A percentile compares a stretch with the other conserved stretches of the same genome.
Conservation (phyloP, 2,329 filamentous ascomycete genomes). For the Diplodia sapinea region DNA sequence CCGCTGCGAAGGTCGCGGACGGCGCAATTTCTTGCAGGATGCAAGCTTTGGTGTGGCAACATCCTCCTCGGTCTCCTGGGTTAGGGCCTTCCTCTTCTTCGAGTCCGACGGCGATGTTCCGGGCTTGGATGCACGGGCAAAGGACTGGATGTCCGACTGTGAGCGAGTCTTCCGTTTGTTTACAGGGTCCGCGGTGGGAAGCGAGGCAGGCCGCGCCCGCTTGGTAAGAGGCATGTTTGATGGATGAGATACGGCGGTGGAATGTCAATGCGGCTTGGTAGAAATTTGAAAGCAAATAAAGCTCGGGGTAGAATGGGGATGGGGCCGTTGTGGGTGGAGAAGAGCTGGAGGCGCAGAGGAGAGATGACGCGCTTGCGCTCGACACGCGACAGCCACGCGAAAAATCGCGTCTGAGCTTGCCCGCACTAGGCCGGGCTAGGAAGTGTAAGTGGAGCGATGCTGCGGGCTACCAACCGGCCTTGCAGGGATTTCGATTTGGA, state of each 20-base stretch:
- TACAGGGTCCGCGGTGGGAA: constrained; percentile 14
- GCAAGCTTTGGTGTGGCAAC: constrained; percentile 1
- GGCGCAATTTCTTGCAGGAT: constrained; percentile 30
- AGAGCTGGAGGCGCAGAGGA: background rate
- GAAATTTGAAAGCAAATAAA: background rate
- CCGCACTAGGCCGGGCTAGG: constrained; percentile 9
- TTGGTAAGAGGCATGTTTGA: constrained; percentile 20
- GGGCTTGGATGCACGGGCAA: constrained; percentile 24
- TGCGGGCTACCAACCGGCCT: background rate
- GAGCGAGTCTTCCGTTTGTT: constrained; percentile 27
- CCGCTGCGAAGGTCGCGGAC: constrained; percentile 6
- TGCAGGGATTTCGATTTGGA: constrained; percentile 4
- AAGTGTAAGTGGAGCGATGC: constrained; percentile 19
- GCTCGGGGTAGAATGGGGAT: constrained; percentile 17
- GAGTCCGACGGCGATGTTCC: background rate
- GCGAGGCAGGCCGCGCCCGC: constrained; percentile 11
- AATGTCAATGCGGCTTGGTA: constrained; percentile 10
- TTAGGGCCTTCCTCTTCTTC: constrained; percentile 27
- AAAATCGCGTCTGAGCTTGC: constrained; percentile 20
- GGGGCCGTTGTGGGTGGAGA: background rate
- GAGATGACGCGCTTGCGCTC: constrained; percentile 6
- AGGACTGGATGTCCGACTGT: constrained; percentile 28
- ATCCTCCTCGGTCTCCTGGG: constrained; percentile 16
- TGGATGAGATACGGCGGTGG: constrained; percentile 20
- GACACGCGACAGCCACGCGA: constrained; percentile 20